Conservation (phyloP, 257 asterid genomes). For the Fraxinus anomala region DNA sequence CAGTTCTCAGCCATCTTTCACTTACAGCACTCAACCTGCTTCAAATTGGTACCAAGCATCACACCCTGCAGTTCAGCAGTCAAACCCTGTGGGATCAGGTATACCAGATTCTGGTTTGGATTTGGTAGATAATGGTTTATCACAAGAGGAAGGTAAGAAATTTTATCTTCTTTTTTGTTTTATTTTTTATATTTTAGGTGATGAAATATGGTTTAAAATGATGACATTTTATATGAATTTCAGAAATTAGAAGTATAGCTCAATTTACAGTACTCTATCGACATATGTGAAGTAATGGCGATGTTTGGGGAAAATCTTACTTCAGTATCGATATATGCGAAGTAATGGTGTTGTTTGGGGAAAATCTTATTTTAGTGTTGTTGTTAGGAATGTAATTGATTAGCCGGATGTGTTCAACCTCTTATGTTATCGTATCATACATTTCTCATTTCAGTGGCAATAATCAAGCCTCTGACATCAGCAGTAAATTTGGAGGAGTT, state of each 20-base stretch:
- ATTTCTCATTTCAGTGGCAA: neutral
- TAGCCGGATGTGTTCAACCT: neutral
- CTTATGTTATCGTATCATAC: neutral
- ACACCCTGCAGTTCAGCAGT: conserved; percentile 31
- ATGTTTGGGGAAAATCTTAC: no score
- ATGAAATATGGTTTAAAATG: neutral
- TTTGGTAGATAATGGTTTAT: conserved; percentile 25
- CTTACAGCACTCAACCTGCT: conserved; percentile 22
- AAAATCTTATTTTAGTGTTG: no score
- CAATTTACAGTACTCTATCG: neutral
- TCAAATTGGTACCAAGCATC: conserved; percentile 14
- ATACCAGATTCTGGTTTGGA: conserved; percentile 22
- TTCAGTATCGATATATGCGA: no score
- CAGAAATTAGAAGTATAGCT: neutral
- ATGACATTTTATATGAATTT: no score
- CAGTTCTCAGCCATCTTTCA: conserved; percentile 25
- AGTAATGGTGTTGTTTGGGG: neutral
- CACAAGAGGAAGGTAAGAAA: conserved; percentile 33
- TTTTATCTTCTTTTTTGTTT: neutral
- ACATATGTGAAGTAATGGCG: no score
- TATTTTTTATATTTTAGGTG: neutral
- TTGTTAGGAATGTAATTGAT: neutral
- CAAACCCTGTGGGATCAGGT: conserved; percentile 21
- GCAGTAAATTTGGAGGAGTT: neutral
- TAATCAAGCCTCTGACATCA: neutral